Conservation (phyloP, 495 filamentous ascomycete genomes). For the Hypoxylon perforatum region DNA sequence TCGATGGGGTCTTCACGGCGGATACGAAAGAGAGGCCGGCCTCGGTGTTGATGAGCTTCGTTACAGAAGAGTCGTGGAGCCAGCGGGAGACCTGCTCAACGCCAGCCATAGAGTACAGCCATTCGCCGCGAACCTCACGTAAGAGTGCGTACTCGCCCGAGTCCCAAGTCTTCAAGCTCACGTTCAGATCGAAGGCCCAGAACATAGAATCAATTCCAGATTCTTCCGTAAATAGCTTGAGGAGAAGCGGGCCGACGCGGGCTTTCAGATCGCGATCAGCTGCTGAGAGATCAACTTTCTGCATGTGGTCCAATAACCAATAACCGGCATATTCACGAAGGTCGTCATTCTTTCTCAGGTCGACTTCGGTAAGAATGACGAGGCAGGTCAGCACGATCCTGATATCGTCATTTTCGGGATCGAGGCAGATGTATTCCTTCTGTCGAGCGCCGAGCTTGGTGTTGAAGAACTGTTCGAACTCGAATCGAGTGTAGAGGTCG, state of each 20-base stretch:
- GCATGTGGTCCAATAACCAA: slow-evolving; percentile 49
- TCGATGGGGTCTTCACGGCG: slow-evolving; percentile 27
- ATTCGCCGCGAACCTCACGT: slow-evolving; percentile 35
- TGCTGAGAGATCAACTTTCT: slow-evolving; percentile 48
- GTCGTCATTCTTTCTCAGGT: slow-evolving; percentile 36
- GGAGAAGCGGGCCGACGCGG: slow-evolving; percentile 47
- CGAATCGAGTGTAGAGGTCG: slow-evolving; percentile 48
- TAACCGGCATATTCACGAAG: slow-evolving; percentile 48
- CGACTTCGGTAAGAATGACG: slow-evolving; percentile 34
- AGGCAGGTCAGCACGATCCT: slow-evolving; percentile 47
- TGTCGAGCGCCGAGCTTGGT: slow-evolving; percentile 45
- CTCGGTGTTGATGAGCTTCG: slow-evolving; percentile 39
- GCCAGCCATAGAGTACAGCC: slow-evolving; percentile 47
- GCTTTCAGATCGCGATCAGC: slow-evolving; percentile 49
- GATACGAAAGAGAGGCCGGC: slow-evolving; percentile 26
- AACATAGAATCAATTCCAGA: slow-evolving; percentile 48
- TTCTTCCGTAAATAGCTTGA: slow-evolving; percentile 48
- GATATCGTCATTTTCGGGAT: slow-evolving; percentile 44
- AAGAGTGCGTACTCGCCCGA: slow-evolving; percentile 24
- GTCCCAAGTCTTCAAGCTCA: slow-evolving; percentile 44
- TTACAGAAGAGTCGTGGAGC: slow-evolving; percentile 50
- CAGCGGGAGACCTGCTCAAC: slow-evolving; percentile 46
- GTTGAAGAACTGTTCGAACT: slow-evolving; percentile 52
- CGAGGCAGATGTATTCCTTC: slow-evolving; percentile 42
- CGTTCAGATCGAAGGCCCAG: slow-evolving; percentile 44